Base-by-base conservation (phyloP, 1,284 basidiomycete species). In the Fomitopsis palustris region DNA sequence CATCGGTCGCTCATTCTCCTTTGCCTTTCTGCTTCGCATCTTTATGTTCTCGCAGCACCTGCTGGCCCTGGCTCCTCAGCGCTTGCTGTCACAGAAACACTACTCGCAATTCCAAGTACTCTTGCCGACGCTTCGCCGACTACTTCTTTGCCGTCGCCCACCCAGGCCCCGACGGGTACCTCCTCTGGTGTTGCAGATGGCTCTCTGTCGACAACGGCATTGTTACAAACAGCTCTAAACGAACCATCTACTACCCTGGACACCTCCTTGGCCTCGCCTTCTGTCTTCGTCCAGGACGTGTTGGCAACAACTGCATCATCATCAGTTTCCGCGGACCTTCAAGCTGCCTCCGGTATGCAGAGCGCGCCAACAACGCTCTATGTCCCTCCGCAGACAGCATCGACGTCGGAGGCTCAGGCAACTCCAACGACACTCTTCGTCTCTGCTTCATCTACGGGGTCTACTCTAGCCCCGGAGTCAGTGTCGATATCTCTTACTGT, bases 1-100 rank as follows among this genome's bases (percentile, higher is more conserved):
- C 55, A 60, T 47, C 61, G 58, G 43, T 62, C 65, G 59, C 56
- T 68, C 55, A 55, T 68, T 12, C 49, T 64, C 35, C 52, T 68
- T 54, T 55, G 65, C 29, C 39, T 68, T 37, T 55, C 64, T 19
- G 60, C 62, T 21, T 66, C 60, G 41, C 57, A 61, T 25, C 65
- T 63, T 12, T 61, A 61, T 27, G 58, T 58, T 45, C 64, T 68
- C 0, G 62, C 63, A 16, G 59, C 59, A n/a, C 57, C 53, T 37
- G 49, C 43, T 6, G 29, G 45, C 37, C 37, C 54, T n/a, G 23
- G 42, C 8, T 9, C 43, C 2, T 42, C 63, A 41, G 39, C 41
- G 3, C 16, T 17, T 3, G 41, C 53, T 27, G 9, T 51, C 37
- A 42, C 53, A 2, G 43, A 59, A 27, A 45, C 41, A 10, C 37